Base-by-base conservation (phyloP, 139 green algal genomes). In the Micractinium sp. region DNA sequence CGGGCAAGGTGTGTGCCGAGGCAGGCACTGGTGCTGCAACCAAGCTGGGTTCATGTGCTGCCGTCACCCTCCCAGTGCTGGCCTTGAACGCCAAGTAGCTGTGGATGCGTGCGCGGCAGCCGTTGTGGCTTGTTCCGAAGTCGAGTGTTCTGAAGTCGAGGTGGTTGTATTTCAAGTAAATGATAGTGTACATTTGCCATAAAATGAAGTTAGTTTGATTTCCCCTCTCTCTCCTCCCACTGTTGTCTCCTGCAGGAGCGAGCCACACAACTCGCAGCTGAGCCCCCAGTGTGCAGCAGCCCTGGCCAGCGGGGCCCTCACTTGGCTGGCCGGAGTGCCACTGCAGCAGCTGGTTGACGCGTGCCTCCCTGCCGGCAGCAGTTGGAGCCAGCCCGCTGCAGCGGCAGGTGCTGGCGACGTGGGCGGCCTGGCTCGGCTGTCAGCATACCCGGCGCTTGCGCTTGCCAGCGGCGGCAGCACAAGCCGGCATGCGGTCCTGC, bases 371-470 rank as follows among this genome's bases (percentile, higher is more conserved):
- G 82, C 33, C 9, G 31, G 13, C 74, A 35, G 56, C 63, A 19
- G 36, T 80, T 29, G 53, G 71, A 66, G 78, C 38, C 7, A 82
- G 77, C 71, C 60, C 61, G 12, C 85, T 79, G 29, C 75, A 79
- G 86, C 66, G 81, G 25, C 60, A 81, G 85, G 86, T n/a, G 86
- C 81, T 9, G 47, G 47, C 5, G 29, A 25, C 12, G 74, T 36
- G 61, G 33, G 3, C 35, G n/a, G 71, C 71, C 23, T 39, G 22
- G 88, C 35, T 19, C 15, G 66, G 83, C 23, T 80, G 9, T 38
- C 81, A 36, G 29, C 74, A 0, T 89, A 91, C 74, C 88, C 92
- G 0, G 85, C 88, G 61, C 36, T 92, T 35, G 86, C 41, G 19
- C 38, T 91, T 9, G 27, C 92, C 33, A 90, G 78, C 90, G 9